These are phyloP conservation scores for Cenchrus fungigraminus DNA, from an alignment of 176 grass and related monocot genomes.

Conservation along the genomic window DNA sequence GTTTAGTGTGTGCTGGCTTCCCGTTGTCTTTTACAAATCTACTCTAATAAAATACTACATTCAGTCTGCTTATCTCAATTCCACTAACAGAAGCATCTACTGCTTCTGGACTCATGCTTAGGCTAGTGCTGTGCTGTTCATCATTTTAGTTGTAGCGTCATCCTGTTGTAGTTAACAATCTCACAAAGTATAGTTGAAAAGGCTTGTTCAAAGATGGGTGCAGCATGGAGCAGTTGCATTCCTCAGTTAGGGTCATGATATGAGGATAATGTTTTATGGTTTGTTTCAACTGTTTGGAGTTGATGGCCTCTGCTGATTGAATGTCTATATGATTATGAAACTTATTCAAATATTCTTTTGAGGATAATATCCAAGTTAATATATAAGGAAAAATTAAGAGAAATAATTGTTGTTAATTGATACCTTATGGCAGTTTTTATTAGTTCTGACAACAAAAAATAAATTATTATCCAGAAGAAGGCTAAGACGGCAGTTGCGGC, in stretches of 20 bases:
- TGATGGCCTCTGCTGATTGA: background rate
- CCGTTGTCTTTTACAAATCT: constrained; percentile 1
- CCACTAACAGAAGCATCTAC: background rate
- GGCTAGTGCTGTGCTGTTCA: background rate
- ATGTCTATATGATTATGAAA: background rate
- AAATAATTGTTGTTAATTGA: background rate
- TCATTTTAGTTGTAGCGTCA: background rate
- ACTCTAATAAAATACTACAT: background rate
- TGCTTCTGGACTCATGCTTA: background rate
- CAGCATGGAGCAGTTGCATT: background rate
- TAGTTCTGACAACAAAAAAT: constrained; percentile 6
- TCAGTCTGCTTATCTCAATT: background rate
- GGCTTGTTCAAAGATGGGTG: background rate
- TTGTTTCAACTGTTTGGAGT: constrained; percentile 13
- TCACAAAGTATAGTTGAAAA: background rate
- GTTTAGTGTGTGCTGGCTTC: too few species aligned
- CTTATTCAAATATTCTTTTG: background rate
- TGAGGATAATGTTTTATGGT: background rate
- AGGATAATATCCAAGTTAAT: background rate
- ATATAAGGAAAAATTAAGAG: background rate
- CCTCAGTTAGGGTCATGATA: background rate
- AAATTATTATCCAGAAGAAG: constrained; percentile 63
- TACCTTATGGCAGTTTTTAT: constrained; percentile 3
- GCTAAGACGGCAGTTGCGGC: constrained; percentile 87
- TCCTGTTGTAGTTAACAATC: background rate